Conservation (phyloP, 306 rosid genomes). For the Mimosa bimucronata region DNA sequence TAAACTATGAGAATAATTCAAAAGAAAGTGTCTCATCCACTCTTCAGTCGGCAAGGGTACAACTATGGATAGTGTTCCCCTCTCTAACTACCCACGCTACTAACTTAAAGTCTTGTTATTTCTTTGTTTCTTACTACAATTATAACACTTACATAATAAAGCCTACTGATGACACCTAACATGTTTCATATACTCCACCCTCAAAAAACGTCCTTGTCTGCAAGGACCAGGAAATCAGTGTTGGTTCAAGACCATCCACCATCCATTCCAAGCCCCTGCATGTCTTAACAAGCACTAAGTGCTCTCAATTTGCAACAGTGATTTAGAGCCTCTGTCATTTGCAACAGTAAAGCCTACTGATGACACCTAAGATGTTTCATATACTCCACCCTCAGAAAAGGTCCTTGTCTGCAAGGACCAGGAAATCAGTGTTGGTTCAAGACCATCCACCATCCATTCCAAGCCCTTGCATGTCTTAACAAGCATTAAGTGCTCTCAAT, state of each 20-base stretch:
- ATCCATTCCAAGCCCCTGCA: neutral
- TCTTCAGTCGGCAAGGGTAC: neutral
- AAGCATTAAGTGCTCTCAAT: neutral
- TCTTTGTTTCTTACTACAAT: neutral
- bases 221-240: neutral
- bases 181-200: neutral
- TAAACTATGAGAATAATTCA: neutral
- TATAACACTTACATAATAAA: no score
- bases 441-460: neutral
- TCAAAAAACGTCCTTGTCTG: neutral
- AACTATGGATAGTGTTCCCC: neutral
- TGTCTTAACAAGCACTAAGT: neutral
- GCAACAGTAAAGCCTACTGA: no score
- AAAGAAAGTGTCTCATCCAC: neutral
- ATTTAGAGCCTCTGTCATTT: neutral
- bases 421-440: neutral
- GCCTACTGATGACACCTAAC: neutral
- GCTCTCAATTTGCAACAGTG: neutral
- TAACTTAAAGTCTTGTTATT: neutral
- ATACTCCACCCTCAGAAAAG: no score
- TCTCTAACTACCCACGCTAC: neutral
- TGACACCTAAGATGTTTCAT: no score
- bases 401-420: no score
- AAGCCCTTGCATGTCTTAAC: neutral
- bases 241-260: neutral